Evolutionary conservation across 176 grass and related monocot species (phyloP).

Genomic region (Dendrocalamus sinicus): DNA sequence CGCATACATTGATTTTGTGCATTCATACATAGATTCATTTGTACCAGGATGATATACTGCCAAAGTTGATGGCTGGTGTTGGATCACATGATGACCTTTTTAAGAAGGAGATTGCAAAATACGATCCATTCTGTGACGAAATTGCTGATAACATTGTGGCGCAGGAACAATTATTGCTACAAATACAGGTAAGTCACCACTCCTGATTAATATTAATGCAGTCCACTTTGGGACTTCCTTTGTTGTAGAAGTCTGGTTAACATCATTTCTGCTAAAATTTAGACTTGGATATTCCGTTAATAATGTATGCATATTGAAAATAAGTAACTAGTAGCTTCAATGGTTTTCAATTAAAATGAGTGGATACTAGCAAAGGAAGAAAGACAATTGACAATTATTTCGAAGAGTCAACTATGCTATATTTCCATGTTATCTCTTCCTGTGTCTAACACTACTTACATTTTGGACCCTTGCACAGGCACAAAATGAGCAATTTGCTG

Average conservation of each 20-base stretch:
- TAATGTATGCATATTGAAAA: neutral
- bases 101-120: constrained; percentile 92
- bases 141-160: constrained; percentile 89
- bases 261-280: constrained; percentile 29
- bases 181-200: constrained; percentile 78
- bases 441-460: constrained; percentile 1
- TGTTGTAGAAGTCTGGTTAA: constrained; percentile 33
- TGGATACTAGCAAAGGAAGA: neutral
- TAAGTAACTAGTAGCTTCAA: neutral
- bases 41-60: constrained; percentile 92
- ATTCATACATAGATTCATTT: constrained; percentile 44
- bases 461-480: constrained; percentile 59
- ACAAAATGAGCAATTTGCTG: constrained; percentile 87
- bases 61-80: constrained; percentile 87
- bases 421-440: constrained; percentile 27
- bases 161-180: constrained; percentile 90
- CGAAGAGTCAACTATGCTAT: constrained; percentile 1
- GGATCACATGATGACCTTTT: constrained; percentile 96
- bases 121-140: constrained; percentile 88
- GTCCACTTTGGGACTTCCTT: constrained; percentile 31
- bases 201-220: constrained; percentile 36
- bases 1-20: constrained; percentile 23
- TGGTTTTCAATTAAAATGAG: constrained; percentile 26
- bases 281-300: constrained; percentile 3
- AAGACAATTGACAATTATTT: constrained; percentile 18